Base-by-base conservation (phyloP, 768 basidiomycete species). In the Sporobolomyces roseus region DNA sequence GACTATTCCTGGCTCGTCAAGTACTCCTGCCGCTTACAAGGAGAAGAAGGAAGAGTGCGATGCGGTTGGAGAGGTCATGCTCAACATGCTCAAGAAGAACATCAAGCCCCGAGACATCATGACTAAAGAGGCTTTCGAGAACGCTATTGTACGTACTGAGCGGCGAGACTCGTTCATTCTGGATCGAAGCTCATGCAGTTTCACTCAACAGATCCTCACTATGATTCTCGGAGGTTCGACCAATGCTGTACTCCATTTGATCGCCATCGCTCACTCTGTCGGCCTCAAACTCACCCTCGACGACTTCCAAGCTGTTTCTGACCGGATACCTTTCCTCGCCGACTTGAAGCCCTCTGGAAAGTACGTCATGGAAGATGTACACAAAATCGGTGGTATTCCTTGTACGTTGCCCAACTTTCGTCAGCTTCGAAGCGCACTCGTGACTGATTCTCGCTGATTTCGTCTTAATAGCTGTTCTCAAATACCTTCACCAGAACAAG, bases 221-320 rank as follows among this genome's bases (percentile, higher is more conserved):
- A 94, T 99, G 89, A 88, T 93, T 74, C 86, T 99, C 45, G 96
- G 96, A 50, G 96, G 96, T 33, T 97, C 93, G 23, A 98, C 96
- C 35, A 98, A 98, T 78, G 94, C 93, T 33, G 96, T 98, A 38
- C 82, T 99, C 38, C 96, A 99, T 79, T 82, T 99, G 70, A 92
- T 98, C 77, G 96, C 96, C 50, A 88, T 99, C 75, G 96, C 96
- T 0, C 93, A 93, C 79, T 91, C 91, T 0, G 92, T 94, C 56
- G 93, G 93, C 30, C 87, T 99, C 80, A 84, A 85, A 50, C 84
- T 99, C 66, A 85, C 84, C 38, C 82, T 98, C 58, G 92, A 94
- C 75, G 96, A 98, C 79, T 91, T 98, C 84, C 93, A 96, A 79
- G 81, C 79, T 63, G 91, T 98, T 61, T 94, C 93, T 9, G 93